Evolutionary conservation across 371 early-diverging fungal species (phyloP), one percentile per base, ranked within the genome.

Genomic region (Lichtheimia ramosa): DNA sequence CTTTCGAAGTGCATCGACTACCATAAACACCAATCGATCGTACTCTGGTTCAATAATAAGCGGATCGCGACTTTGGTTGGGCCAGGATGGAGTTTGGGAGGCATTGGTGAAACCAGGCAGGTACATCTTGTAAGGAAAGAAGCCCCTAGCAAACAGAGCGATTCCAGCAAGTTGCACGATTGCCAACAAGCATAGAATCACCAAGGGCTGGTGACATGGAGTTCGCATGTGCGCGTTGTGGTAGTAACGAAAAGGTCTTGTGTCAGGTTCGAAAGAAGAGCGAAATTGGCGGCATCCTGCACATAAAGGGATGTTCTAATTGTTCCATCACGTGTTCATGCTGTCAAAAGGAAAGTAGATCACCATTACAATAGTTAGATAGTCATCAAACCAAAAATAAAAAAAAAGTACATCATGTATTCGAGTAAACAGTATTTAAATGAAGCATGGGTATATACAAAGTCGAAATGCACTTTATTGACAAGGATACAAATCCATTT

Each of bases 1-100:
- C 84, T 85, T 84, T 64, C 91, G 56, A 34, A 90, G 76, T 4
- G 93, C 92, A 64, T 92, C 93, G n/a, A 93, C 81, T 3, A 93
- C 80, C 75, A 93, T 83, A 39, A 92, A 75, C 10, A 91, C 90
- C 14, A 92, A 72, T 51, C 88, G 80, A 58, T 89, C 89, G 70
- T 85, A 91, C 56, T 83, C 74, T 28, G 86, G 81, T 39, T 69
- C 69, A 12, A 69, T 63, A 4, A 66, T 15, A 48, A 50, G 20
- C 39, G 54, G 23, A 40, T 23, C 43, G 25, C 48, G 15, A 25
- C 39, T 28, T 2, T 6, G 24, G 24, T 53, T 28, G 6, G 27
- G 59, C 50, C 55, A 54, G 2, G 66, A 23, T 43, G 62, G 51
- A 16, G 27, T 39, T 54, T 43, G 5, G 53, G 59, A 24, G 8